Evolutionary conservation across 2,329 filamentous ascomycete genomes (phyloP).

Genomic region (Ascochyta rabiei): DNA sequence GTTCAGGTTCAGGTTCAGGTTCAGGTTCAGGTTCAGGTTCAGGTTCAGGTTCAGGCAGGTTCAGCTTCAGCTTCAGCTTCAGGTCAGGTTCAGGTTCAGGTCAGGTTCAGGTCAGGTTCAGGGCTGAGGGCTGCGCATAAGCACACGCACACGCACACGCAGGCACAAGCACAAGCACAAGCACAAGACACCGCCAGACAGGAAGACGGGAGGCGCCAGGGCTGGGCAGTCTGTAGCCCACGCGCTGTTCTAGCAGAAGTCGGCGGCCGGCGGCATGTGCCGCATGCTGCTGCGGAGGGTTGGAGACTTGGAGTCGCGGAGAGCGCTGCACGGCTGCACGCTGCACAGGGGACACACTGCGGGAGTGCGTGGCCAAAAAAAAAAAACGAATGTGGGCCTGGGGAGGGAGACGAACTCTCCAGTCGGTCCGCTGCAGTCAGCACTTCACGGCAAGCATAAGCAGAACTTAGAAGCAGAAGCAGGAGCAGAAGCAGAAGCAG

Average conservation of each 20-base stretch:
- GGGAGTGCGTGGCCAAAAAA: slow-evolving; percentile 12
- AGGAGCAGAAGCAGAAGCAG: too few relatives aligned
- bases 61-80: too few relatives aligned
- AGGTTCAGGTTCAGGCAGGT: too few relatives aligned
- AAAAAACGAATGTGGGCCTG: neutral
- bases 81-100: too few relatives aligned
- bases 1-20: too few relatives aligned
- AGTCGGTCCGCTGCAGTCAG: slow-evolving; percentile 26
- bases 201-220: neutral
- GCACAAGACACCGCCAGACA: slow-evolving; percentile 19
- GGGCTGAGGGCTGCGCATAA: slow-evolving; percentile 36
- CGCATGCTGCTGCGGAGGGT: slow-evolving; percentile 32
- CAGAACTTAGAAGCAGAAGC: too few relatives aligned
- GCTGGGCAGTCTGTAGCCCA: slow-evolving; percentile 8
- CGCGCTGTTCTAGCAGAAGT: slow-evolving; percentile 26
- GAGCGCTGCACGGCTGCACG: slow-evolving; percentile 8
- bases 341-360: neutral
- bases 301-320: slow-evolving; percentile 15
- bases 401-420: slow-evolving; percentile 2
- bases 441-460: slow-evolving; percentile 26
- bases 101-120: slow-evolving; percentile 18
- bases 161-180: slow-evolving; percentile 23
- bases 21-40: too few relatives aligned
- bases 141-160: slow-evolving; percentile 14
- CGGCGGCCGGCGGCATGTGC: slow-evolving; percentile 20